These are phyloP conservation scores for Russula ochroleuca DNA, from an alignment of 768 basidiomycete genomes.

Conservation along the genomic window DNA sequence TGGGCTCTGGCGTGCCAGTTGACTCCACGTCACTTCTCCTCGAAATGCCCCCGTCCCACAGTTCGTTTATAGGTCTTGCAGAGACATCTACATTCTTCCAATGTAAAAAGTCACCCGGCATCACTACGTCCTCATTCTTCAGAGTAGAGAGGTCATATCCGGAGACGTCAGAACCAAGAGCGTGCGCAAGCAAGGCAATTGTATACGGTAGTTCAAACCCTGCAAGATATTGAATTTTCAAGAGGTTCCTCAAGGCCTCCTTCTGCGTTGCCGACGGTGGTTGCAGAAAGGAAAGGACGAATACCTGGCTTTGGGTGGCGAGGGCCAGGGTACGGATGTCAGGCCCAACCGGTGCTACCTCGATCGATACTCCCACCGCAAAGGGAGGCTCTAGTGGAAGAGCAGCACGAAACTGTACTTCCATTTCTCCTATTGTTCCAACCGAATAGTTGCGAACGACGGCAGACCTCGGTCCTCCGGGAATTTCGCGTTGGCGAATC, in stretches of 20 bases:
- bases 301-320: constrained; percentile 4
- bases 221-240: constrained; percentile 9
- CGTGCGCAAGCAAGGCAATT: constrained; percentile 9
- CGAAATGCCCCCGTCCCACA: constrained; percentile 7
- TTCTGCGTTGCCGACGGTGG: background rate
- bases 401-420: background rate
- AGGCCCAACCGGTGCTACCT: background rate
- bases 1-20: background rate
- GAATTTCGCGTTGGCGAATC: background rate
- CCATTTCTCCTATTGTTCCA: background rate
- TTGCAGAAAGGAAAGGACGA: constrained; percentile 2
- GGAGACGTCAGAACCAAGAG: background rate
- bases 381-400: background rate
- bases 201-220: constrained; percentile 20
- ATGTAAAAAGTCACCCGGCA: background rate
- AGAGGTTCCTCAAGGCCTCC: constrained; percentile 10
- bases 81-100: background rate
- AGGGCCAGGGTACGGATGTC: background rate
- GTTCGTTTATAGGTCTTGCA: constrained; percentile 3
- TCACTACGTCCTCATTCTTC: background rate
- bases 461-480: background rate
- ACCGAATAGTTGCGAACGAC: constrained; percentile 4
- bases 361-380: constrained; percentile 6
- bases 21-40: background rate
- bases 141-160: constrained; percentile 19